Evolutionary conservation across 164 flowering plant genomes (phyloP), one percentile per base, ranked within the genome.

Genomic region (Santalum album): DNA sequence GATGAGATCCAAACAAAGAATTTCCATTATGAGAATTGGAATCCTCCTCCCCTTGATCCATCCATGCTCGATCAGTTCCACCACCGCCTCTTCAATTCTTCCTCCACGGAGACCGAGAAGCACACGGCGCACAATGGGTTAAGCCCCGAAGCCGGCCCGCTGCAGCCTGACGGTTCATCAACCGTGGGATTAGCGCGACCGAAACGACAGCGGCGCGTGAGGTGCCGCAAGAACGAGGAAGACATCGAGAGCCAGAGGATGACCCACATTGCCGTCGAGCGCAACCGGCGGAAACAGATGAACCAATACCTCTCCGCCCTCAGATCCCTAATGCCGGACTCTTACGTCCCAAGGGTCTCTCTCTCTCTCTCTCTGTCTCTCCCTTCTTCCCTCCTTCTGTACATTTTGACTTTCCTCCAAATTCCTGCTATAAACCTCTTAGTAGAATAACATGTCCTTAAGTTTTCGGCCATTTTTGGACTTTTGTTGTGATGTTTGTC

Each of bases 231-330:
- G 56, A 74, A 75, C 59, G 56, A 67, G 25, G 70, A 75, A 32
- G 79, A 78, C 25, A 64, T 75, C 12, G 79, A 78, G 65, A 67
- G 61, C 23, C 82, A 78, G 49, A 69, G 82, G 38, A 78, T 78
- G 77, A 70, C 77, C 19, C 82, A 78, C 79, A 78, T 78, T 70
- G 72, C 73, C 1, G 77, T 78, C 1, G 82, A 78, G 58, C 63
- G 79, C 2, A 78, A 78, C 26, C 61, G 79, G 14, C 25, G 82
- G n/a, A 70, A 69, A 35, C 79, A 75, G 32, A 78, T 78, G 82
- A 78, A 75, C 42, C 73, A 78, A 21, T 65, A 78, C 43, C 75
- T 78, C 55, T 47, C 73, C 6, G 64, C 63, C 14, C 77, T 78
- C 43, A 65, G 82, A 3, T 66, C 74, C 7, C 11, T 78, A 7